Evolutionary conservation across 208 protist genomes (phyloP).

Genomic region (Polymyxa betae): DNA sequence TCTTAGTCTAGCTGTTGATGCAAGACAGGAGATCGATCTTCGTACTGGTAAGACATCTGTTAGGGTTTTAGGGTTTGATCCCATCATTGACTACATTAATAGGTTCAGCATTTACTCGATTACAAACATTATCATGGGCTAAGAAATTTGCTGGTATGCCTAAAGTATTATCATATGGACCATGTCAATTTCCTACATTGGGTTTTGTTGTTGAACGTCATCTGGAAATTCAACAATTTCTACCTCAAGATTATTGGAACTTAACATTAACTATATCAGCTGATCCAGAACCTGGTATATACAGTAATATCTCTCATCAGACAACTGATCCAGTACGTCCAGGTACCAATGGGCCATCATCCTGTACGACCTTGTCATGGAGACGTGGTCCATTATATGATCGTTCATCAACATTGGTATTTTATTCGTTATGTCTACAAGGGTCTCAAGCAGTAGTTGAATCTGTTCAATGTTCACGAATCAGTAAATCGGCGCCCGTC

Average conservation of each 20-base stretch:
- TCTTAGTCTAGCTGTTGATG: conserved; percentile 77
- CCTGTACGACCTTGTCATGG: too few relatives aligned
- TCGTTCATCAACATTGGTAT: too few relatives aligned
- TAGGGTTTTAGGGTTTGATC: not conserved
- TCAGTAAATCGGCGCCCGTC: too few relatives aligned
- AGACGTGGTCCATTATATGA: too few relatives aligned
- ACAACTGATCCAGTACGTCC: too few relatives aligned
- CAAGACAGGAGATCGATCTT: conserved; percentile 85
- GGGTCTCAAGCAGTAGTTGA: too few relatives aligned
- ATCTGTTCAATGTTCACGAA: too few relatives aligned
- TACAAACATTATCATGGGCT: conserved; percentile 75
- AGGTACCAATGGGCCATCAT: too few relatives aligned
- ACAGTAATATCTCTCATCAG: too few relatives aligned
- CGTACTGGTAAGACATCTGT: conserved; percentile 74
- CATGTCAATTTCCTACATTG: conserved; percentile 93
- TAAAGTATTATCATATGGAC: conserved; percentile 72
- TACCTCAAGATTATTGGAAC: conserved; percentile 78
- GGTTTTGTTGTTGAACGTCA: conserved; percentile 89
- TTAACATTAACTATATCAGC: conserved; percentile 70
- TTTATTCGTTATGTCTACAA: too few relatives aligned
- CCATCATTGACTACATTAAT: not conserved
- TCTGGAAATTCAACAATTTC: conserved; percentile 72
- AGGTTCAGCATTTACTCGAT: conserved; percentile 86
- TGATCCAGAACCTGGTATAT: too few relatives aligned
- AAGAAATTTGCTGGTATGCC: conserved; percentile 48